A percentile compares a stretch with the other conserved stretches of the same genome.
Evolutionary conservation across 164 flowering plant species (phyloP).

Genomic region (Malania oleifera): DNA sequence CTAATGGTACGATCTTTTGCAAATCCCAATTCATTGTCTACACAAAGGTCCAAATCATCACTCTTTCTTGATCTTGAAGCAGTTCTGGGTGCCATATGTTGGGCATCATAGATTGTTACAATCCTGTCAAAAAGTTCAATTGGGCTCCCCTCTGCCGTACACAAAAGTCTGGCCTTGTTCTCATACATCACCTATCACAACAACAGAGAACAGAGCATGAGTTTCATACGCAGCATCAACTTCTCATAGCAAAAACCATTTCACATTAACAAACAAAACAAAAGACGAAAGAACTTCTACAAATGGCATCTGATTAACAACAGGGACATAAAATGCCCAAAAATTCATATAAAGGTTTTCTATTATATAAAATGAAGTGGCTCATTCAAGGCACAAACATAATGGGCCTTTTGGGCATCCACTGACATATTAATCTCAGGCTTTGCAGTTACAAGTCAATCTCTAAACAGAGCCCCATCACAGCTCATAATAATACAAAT

Average conservation of each 20-base stretch:
- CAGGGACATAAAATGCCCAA: too few relatives aligned
- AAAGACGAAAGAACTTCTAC: too few relatives aligned
- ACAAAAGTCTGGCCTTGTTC: conserved; percentile 68
- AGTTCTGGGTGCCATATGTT: conserved; percentile 74
- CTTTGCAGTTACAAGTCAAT: too few relatives aligned
- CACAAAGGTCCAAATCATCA: conserved; percentile 78
- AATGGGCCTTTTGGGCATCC: too few relatives aligned
- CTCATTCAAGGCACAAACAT: too few relatives aligned
- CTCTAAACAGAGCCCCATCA: too few relatives aligned
- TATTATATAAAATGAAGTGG: too few relatives aligned
- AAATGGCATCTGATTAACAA: too few relatives aligned
- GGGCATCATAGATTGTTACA: conserved; percentile 80
- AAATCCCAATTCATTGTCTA: conserved; percentile 94
- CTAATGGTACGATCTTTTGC: conserved; percentile 97
- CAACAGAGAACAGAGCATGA: not conserved
- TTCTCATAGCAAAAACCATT: not conserved
- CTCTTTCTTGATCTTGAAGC: conserved; percentile 79
- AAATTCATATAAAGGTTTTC: too few relatives aligned
- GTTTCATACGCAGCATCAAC: not conserved
- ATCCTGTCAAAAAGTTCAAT: conserved; percentile 57
- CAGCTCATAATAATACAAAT: too few relatives aligned
- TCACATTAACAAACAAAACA: too few relatives aligned
- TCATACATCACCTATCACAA: conserved; percentile 83
- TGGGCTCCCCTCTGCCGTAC: conserved; percentile 91
- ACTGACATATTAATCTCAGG: too few relatives aligned